Base-by-base conservation (phyloP, 1,284 basidiomycete genomes). In the Trichosporon asahii region DNA sequence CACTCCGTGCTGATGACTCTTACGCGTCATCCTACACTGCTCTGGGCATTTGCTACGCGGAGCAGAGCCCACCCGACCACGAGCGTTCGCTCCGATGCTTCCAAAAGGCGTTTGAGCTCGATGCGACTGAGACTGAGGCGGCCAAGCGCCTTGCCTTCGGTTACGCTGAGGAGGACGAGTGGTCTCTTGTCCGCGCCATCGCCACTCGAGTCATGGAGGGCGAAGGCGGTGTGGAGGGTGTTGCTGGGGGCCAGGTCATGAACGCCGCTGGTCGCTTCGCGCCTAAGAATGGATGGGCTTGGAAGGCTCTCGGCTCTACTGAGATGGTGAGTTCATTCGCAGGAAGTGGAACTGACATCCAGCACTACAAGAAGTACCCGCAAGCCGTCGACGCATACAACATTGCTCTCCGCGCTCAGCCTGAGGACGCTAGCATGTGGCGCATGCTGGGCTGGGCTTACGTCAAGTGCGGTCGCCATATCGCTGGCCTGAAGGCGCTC, bases 41-140 rank as follows among this genome's bases (percentile, higher is more conserved):
- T 0, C 88, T 99, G 9, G 97, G 97, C 8, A 86, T 93, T 65
- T 96, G 95, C 84, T 99, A 99, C 80, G 84, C 88, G 21, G 90
- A 93, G 66, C 84, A 88, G 14, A 84, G 86, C 14, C 93, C 94
- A 1, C 88, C 90, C 0, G 95, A 99, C 82, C 88, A 89, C 9
- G 88, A 89, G 11, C 89, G 96, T 55, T 91, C 96, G 1, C 91
- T 92, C 18, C 96, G 96, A 80, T 99, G 97, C 80, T 98, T 98
- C 85, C 95, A 99, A 78, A 98, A 97, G 78, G 97, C 97, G 0
- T 98, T 99, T 76, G 97, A 99, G 83, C 88, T 99, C 1, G 95
- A 98, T 82, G 88, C 95, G 0, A 88, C 91, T 14, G 93, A 99
- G 83, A 89, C 88, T 12, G 89, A 91, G 15, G 95, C 97, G 0